phyloP scores from a whole-genome alignment of 768 basidiomycete genomes.

The Termitomyces sp. region DNA sequence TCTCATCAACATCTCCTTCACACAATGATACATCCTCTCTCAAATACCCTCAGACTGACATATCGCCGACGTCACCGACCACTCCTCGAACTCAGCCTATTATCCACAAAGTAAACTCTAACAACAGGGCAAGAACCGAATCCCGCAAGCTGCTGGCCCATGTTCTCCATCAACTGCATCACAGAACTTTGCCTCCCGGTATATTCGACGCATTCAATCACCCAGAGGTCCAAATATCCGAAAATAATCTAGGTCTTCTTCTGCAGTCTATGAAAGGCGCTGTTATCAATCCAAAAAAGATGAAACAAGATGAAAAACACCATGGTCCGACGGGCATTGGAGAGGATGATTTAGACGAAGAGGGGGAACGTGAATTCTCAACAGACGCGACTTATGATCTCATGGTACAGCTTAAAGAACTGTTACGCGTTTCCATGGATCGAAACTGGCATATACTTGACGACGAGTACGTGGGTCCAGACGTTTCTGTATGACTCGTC shows the following conservation, averaged over 20 bases:
- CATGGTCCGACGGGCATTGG: constrained; percentile 10
- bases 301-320: constrained; percentile 17
- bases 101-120: constrained; percentile 16
- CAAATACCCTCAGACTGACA: constrained; percentile 17
- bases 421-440: constrained; percentile 46
- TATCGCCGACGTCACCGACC: constrained; percentile 16
- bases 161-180: constrained; percentile 57
- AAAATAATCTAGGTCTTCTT: constrained; percentile 33
- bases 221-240: constrained; percentile 17
- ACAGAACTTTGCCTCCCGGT: constrained; percentile 47
- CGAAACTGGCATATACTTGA: constrained; percentile 64
- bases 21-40: constrained; percentile 16
- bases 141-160: constrained; percentile 65
- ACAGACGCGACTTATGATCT: constrained; percentile 65
- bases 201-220: constrained; percentile 37
- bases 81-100: constrained; percentile 12
- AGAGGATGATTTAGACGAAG: constrained; percentile 46
- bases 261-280: constrained; percentile 39
- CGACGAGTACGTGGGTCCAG: constrained; percentile 31
- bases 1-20: constrained; percentile 6
- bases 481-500: neutral
- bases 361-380: constrained; percentile 39
- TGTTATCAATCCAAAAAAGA: constrained; percentile 32
- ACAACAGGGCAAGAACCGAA: constrained; percentile 47
- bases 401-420: constrained; percentile 56